These are phyloP conservation scores for Cenchrus americanus DNA, from an alignment of 176 grass and related monocot genomes.

Conservation along the genomic window DNA sequence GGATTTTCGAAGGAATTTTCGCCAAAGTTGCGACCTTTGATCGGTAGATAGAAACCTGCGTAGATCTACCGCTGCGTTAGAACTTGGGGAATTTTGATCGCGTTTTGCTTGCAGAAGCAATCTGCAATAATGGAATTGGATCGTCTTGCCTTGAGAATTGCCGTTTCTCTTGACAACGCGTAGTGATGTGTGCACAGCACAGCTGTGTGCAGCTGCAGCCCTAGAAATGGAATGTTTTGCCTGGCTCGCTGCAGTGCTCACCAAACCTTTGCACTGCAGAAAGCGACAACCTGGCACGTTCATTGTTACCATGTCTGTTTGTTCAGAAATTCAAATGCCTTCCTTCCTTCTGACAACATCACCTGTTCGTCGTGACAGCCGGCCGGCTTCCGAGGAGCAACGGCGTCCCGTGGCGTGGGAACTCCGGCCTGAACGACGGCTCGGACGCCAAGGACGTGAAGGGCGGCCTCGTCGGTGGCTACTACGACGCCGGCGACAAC, in stretches of 20 bases:
- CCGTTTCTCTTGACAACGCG: constrained; percentile 17
- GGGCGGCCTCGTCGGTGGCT: constrained; percentile 87
- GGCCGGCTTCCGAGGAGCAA: constrained; percentile 85
- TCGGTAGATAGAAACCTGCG: neutral
- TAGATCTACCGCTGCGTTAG: neutral
- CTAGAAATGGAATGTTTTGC: constrained; percentile 44
- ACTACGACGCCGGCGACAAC: constrained; percentile 97
- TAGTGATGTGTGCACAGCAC: neutral
- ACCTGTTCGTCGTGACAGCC: constrained; percentile 43
- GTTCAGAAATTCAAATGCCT: neutral
- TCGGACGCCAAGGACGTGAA: constrained; percentile 57
- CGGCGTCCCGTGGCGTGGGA: constrained; percentile 71
- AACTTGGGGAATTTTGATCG: neutral
- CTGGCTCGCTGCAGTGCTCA: neutral
- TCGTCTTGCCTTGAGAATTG: constrained; percentile 12
- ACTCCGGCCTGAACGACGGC: constrained; percentile 76
- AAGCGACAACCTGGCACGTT: constrained; percentile 30
- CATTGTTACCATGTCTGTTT: neutral
- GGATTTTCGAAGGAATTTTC: neutral
- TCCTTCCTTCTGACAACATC: constrained; percentile 12
- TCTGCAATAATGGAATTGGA: constrained; percentile 9
- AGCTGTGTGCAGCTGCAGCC: constrained; percentile 27
- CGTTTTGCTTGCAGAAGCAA: neutral
- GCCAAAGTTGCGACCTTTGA: neutral
- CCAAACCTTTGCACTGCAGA: neutral